Percentiles rank a stretch among this genome's conserved stretches.
Conservation (phyloP, 192 early-diverging fungal species). For the Dissophora ornata region DNA sequence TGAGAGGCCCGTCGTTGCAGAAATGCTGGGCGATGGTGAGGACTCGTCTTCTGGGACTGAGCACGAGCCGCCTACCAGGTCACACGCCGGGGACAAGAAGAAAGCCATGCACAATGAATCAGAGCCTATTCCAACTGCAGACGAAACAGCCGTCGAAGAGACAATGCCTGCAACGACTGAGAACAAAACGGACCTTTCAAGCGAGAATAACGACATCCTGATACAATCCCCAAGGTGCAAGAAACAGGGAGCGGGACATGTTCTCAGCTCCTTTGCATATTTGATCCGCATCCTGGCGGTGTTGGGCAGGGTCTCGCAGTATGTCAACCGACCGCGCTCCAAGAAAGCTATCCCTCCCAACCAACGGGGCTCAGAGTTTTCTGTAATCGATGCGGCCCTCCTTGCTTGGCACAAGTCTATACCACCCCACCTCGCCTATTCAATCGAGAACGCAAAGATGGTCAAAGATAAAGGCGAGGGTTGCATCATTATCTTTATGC, state of each 20-base stretch:
- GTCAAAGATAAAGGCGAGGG: conserved; percentile 35
- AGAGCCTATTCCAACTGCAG: too few relatives aligned
- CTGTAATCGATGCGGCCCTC: conserved; percentile 47
- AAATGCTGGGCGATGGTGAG: conserved; percentile 42
- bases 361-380: conserved; percentile 60
- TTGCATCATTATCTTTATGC: conserved; percentile 52
- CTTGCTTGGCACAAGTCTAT: conserved; percentile 54
- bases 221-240: conserved; percentile 7
- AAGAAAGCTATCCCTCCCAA: conserved; percentile 47
- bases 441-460: conserved; percentile 51
- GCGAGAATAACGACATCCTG: neutral
- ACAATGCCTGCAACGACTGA: too few relatives aligned
- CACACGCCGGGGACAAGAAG: neutral
- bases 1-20: conserved; percentile 46
- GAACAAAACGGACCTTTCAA: neutral
- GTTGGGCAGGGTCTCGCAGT: conserved; percentile 57
- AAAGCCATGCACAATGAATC: neutral
- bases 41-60: conserved; percentile 37
- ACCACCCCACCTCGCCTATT: conserved; percentile 44
- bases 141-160: too few relatives aligned
- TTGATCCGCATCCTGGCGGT: conserved; percentile 56
- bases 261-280: conserved; percentile 51
- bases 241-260: conserved; percentile 23
- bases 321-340: conserved; percentile 58
- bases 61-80: conserved; percentile 4